phyloP scores from a whole-genome alignment of 176 grass and related monocot species.

The Poa annua region DNA sequence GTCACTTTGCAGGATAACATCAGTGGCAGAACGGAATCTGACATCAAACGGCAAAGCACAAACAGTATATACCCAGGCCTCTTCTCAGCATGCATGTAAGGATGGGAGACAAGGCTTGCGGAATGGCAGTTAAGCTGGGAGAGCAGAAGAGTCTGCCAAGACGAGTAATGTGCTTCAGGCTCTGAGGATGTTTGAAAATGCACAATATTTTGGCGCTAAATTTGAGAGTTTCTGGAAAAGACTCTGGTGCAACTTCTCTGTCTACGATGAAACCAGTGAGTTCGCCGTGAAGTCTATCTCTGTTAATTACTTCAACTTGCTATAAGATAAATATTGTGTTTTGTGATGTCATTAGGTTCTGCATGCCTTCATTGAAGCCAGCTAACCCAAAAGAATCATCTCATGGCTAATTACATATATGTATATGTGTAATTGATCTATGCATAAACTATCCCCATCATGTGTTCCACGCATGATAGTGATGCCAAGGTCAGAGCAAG shows the following conservation, averaged over 20 bases:
- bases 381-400: not conserved
- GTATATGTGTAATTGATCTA: no score
- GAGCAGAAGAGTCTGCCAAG: not conserved
- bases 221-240: not conserved
- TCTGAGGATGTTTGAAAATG: not conserved
- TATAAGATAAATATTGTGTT: not conserved
- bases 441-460: not conserved
- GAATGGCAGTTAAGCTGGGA: conserved; percentile 46
- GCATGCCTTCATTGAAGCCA: not conserved
- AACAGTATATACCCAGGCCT: conserved; percentile 60
- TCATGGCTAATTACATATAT: no score
- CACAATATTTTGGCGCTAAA: not conserved
- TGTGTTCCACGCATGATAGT: not conserved
- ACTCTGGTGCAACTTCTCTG: not conserved
- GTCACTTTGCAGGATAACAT: conserved; percentile 29
- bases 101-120: conserved; percentile 81
- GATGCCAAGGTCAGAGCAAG: not conserved
- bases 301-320: not conserved
- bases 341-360: not conserved
- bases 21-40: conserved; percentile 33
- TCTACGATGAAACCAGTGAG: not conserved
- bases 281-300: not conserved
- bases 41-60: conserved; percentile 52
- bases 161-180: not conserved
- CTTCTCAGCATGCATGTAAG: conserved; percentile 75